phyloP scores from a whole-genome alignment of 176 grass and related monocot genomes.

The Poa annua region DNA sequence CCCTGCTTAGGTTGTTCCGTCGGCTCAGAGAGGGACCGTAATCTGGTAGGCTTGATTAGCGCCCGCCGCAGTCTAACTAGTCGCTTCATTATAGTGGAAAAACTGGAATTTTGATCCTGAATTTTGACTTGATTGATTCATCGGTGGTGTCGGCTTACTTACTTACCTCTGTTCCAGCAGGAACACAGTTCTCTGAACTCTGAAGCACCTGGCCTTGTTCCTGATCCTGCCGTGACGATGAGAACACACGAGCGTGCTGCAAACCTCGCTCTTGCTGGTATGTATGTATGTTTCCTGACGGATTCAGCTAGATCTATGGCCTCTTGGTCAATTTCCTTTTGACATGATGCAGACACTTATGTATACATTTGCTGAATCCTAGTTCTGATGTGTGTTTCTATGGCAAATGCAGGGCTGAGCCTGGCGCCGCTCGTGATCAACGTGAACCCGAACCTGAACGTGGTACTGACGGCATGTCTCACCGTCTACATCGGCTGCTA shows the following conservation, averaged over 20 bases:
- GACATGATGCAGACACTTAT: not conserved
- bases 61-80: no score
- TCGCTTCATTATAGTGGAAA: no score
- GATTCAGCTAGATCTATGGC: not conserved
- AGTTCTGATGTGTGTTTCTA: constrained; percentile 11
- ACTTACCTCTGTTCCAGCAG: not conserved
- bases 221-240: constrained; percentile 41
- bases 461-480: constrained; percentile 91
- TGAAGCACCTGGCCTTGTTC: not conserved
- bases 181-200: not conserved
- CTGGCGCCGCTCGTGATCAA: constrained; percentile 76
- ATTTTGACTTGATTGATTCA: not conserved
- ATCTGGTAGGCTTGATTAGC: no score
- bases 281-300: not conserved
- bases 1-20: not conserved
- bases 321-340: not conserved
- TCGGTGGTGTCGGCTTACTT: not conserved
- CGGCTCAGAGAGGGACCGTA: not conserved
- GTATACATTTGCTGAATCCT: not conserved
- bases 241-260: constrained; percentile 66
- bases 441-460: constrained; percentile 88
- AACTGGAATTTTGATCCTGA: no score
- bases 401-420: constrained; percentile 62
- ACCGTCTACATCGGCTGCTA: constrained; percentile 91
- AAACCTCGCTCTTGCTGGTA: constrained; percentile 80